These are phyloP conservation scores for Dillenia suffruticosa DNA, from an alignment of 164 flowering plant genomes.

Conservation along the genomic window DNA sequence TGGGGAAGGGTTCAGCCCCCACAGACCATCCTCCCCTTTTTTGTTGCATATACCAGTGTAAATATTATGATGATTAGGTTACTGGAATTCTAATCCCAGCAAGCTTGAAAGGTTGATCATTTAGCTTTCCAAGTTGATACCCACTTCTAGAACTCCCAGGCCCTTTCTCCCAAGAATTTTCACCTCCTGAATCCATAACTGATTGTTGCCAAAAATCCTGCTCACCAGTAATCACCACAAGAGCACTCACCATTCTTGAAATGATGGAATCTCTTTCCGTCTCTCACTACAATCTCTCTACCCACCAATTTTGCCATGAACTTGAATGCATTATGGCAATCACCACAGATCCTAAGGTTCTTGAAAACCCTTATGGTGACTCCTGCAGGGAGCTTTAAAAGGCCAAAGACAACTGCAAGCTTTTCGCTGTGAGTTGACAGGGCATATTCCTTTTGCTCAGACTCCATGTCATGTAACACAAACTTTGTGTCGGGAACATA, in stretches of 20 bases:
- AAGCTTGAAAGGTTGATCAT: too few species aligned
- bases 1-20: too few species aligned
- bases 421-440: constrained; percentile 83
- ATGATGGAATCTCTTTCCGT: constrained; percentile 80
- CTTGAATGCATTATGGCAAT: constrained; percentile 80
- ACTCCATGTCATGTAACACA: constrained; percentile 62
- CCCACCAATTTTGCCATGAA: constrained; percentile 54
- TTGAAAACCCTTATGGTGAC: constrained; percentile 69
- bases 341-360: constrained; percentile 82
- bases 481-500: constrained; percentile 62
- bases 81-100: too few species aligned
- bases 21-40: too few species aligned
- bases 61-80: too few species aligned
- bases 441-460: constrained; percentile 52
- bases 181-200: too few species aligned
- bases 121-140: too few species aligned
- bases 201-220: background rate
- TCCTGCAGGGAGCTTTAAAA: constrained; percentile 62
- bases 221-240: constrained; percentile 76
- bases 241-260: constrained; percentile 72
- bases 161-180: too few species aligned
- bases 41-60: too few species aligned
- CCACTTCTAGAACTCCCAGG: too few species aligned
- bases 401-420: constrained; percentile 78
- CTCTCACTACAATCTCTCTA: constrained; percentile 77